A percentile compares a stretch with the other conserved stretches of the same genome.
phyloP scores from a whole-genome alignment of 139 green algal genomes.

The Desmodesmus armatus region DNA sequence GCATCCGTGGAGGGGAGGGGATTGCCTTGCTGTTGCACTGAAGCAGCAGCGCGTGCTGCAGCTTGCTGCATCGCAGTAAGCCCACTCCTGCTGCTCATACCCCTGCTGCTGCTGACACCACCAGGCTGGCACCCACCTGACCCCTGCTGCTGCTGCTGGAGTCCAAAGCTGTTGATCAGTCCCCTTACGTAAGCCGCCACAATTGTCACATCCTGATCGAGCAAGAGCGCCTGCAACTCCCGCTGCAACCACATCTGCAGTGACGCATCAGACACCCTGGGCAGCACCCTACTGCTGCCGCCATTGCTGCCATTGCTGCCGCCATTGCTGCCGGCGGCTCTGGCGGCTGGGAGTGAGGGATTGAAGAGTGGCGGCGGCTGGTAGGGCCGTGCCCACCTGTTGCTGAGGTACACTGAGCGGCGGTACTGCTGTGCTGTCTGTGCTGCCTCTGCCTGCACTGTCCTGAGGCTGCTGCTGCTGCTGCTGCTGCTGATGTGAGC shows the following conservation, averaged over 20 bases:
- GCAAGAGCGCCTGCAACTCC: slow-evolving; percentile 24
- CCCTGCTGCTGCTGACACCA: slow-evolving; percentile 8
- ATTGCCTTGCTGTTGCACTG: neutral
- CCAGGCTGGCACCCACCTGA: neutral
- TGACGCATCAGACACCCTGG: neutral
- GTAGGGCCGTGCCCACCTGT: neutral
- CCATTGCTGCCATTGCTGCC: neutral
- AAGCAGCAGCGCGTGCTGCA: slow-evolving; percentile 4
- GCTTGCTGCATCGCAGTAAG: slow-evolving; percentile 3
- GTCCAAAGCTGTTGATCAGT: slow-evolving; percentile 34
- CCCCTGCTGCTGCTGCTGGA: slow-evolving; percentile 14
- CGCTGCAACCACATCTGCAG: slow-evolving; percentile 17
- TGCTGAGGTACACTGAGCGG: too few relatives aligned
- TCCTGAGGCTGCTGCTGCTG: too few relatives aligned
- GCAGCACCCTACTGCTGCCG: slow-evolving; percentile 43
- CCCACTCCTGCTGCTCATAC: neutral
- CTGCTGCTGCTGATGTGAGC: too few relatives aligned
- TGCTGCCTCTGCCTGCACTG: too few relatives aligned
- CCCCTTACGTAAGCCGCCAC: slow-evolving; percentile 29
- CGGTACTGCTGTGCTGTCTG: too few relatives aligned
- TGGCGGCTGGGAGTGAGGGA: neutral
- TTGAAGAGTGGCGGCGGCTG: neutral
- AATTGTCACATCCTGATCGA: slow-evolving; percentile 17
- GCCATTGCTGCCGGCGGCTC: neutral
- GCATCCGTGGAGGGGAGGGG: slow-evolving; percentile 5